phyloP scores from a whole-genome alignment of 1,284 basidiomycete species.

The Baeospora myosura region DNA sequence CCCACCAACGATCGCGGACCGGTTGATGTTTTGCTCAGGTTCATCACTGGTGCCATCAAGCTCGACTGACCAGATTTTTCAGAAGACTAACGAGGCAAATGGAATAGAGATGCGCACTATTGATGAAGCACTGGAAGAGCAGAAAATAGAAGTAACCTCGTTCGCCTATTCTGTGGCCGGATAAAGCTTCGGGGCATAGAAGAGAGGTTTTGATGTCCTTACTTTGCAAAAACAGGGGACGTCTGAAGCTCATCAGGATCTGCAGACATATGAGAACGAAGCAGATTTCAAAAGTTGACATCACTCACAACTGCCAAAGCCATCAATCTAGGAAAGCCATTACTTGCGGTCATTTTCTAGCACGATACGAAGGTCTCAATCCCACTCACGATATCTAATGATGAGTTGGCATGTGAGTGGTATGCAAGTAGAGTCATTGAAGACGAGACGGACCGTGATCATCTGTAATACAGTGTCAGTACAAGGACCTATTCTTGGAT shows the following conservation, averaged over 20 bases:
- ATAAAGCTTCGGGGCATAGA: background rate
- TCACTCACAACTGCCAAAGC: slow-evolving; percentile 79
- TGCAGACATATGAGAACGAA: slow-evolving; percentile 24
- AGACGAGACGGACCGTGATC: slow-evolving; percentile 56
- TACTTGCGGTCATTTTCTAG: no score
- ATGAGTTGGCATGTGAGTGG: no score
- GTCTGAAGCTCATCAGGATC: slow-evolving; percentile 77
- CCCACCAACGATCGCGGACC: slow-evolving; percentile 69
- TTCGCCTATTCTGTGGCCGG: slow-evolving; percentile 54
- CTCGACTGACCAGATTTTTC: slow-evolving; percentile 39
- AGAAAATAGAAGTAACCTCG: slow-evolving; percentile 88
- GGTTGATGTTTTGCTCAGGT: slow-evolving; percentile 54
- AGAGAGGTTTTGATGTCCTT: no score
- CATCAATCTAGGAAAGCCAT: slow-evolving; percentile 92
- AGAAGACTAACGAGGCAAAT: slow-evolving; percentile 3
- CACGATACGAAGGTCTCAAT: no score
- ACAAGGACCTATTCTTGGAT: background rate
- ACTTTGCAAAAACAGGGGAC: slow-evolving; percentile 74
- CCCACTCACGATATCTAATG: slow-evolving; percentile 27
- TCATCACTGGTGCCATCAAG: slow-evolving; percentile 66
- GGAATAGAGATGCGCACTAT: slow-evolving; percentile 38
- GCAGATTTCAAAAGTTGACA: background rate
- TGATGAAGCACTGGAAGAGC: slow-evolving; percentile 88
- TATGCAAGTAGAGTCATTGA: no score
- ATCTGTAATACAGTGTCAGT: slow-evolving; percentile 34